phyloP scores from a whole-genome alignment of 2,329 filamentous ascomycete genomes.

The Botryotinia calthae region DNA sequence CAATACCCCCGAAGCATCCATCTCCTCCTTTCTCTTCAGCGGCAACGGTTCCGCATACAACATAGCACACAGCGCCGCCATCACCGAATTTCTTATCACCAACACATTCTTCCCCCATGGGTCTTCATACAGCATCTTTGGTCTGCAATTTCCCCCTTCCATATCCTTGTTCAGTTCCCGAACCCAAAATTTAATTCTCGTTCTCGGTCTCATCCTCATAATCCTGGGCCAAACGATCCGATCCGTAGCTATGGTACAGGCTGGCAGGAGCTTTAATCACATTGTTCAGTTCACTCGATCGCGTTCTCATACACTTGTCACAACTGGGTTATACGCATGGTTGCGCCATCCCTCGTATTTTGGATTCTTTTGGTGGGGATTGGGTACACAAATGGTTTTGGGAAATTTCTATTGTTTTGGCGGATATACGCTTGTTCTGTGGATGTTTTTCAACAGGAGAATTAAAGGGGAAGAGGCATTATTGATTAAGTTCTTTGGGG shows the following conservation, averaged over 20 bases:
- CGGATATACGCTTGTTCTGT: constrained; percentile 72
- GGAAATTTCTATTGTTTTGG: constrained; percentile 79
- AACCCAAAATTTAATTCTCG: constrained; percentile 41
- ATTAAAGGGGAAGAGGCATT: constrained; percentile 78
- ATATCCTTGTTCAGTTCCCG: constrained; percentile 24
- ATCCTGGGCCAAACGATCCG: constrained; percentile 70
- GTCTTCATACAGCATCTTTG: background rate
- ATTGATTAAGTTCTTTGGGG: constrained; percentile 77
- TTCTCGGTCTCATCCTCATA: constrained; percentile 62
- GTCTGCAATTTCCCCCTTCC: background rate
- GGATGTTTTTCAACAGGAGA: constrained; percentile 76
- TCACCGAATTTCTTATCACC: constrained; percentile 68
- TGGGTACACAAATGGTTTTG: constrained; percentile 89
- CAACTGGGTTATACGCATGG: constrained; percentile 70
- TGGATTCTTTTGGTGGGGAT: constrained; percentile 96
- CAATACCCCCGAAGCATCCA: constrained; percentile 71
- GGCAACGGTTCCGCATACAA: constrained; percentile 84
- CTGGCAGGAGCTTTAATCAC: constrained; percentile 90
- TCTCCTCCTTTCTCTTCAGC: constrained; percentile 77
- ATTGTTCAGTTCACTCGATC: constrained; percentile 71
- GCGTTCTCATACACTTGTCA: constrained; percentile 75
- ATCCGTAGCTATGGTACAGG: constrained; percentile 83
- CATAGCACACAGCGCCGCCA: constrained; percentile 73
- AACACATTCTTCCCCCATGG: constrained; percentile 51
- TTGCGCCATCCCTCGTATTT: constrained; percentile 92